Evolutionary conservation across 2,329 filamentous ascomycete species (phyloP), one percentile per base, ranked within the genome.

Genomic region (Stagonosporopsis chrysanthemi): DNA sequence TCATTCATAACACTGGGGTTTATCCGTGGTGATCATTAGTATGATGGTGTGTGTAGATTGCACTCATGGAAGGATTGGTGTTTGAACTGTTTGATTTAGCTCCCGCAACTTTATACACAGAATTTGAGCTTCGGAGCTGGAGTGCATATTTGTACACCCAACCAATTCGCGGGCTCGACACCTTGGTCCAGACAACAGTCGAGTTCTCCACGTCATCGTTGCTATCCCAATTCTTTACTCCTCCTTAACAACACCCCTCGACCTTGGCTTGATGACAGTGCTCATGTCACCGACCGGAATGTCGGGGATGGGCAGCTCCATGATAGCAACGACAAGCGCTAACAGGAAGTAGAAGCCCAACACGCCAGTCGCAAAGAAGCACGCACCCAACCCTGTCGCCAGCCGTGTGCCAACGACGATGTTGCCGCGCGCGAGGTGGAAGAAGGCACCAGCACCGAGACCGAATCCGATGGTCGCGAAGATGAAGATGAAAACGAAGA

Each of bases 1-100:
- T 75, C 29, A 64, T 77, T 35, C 68, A 74, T 54, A 73, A 72
- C 24, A 64, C 62, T 3, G 72, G 71, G 3, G 63, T 48, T 7
- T 75, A 70, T 55, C 70, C 67, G n/a, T 75, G 73, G 72, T 75
- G 67, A 61, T 19, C 7, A 26, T 7, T 26, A 7, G 24, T 26
- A 7, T 4, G 24, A 7, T 4, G 24, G 24, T n/a, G n/a, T n/a
- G n/a, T n/a, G n/a, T n/a, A n/a, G n/a, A n/a, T n/a, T n/a, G n/a
- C n/a, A n/a, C n/a, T n/a, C n/a, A n/a, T n/a, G n/a, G n/a, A n/a
- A n/a, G n/a, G n/a, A n/a, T n/a, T n/a, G n/a, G n/a, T 39, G 36
- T 39, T 22, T 39, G 17, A 39, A 39, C 7, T 43, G 23, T 47
- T 51, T 51, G 29, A 51, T 48, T 15, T 57, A 42, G 31, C 14